These are phyloP conservation scores for Striga hermonthica DNA, from an alignment of 305 asterid genomes.

Conservation along the genomic window DNA sequence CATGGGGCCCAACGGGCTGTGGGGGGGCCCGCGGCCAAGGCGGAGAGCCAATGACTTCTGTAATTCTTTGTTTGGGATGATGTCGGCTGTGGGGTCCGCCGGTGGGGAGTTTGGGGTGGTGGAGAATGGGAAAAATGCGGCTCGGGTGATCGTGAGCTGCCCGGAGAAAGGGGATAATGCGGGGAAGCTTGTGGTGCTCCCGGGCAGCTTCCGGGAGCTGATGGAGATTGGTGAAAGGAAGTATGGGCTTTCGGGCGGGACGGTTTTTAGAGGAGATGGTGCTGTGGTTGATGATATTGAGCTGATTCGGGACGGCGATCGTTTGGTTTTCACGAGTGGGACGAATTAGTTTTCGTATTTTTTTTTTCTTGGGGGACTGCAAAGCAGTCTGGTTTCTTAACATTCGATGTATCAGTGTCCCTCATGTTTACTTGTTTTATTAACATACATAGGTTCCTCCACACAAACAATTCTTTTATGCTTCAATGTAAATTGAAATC, in stretches of 20 bases:
- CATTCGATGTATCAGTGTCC: too few relatives aligned
- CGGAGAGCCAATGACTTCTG: slow-evolving; percentile 55
- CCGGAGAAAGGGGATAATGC: slow-evolving; percentile 62
- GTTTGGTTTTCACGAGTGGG: slow-evolving; percentile 45
- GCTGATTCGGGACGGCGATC: slow-evolving; percentile 76
- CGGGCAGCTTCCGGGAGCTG: slow-evolving; percentile 52
- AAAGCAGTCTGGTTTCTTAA: too few relatives aligned
- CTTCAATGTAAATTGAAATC: slow-evolving; percentile 26
- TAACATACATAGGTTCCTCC: background rate
- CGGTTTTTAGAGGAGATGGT: slow-evolving; percentile 50
- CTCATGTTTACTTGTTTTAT: too few relatives aligned
- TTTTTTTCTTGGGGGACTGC: too few relatives aligned
- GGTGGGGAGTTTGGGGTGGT: slow-evolving; percentile 33
- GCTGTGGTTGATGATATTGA: slow-evolving; percentile 61
- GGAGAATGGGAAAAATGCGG: slow-evolving; percentile 36
- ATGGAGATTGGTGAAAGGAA: slow-evolving; percentile 45
- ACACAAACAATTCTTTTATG: slow-evolving; percentile 18
- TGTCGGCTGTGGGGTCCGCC: slow-evolving; percentile 61
- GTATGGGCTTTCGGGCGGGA: slow-evolving; percentile 45
- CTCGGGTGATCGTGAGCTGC: slow-evolving; percentile 69
- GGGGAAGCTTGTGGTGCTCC: slow-evolving; percentile 63
- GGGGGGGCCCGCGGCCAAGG: slow-evolving; percentile 46
- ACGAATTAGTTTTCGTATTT: background rate
- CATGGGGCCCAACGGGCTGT: slow-evolving; percentile 41
- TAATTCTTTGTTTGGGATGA: slow-evolving; percentile 76